phyloP scores from a whole-genome alignment of 169 alveolate genomes.

The Plasmodium blacklocki region DNA sequence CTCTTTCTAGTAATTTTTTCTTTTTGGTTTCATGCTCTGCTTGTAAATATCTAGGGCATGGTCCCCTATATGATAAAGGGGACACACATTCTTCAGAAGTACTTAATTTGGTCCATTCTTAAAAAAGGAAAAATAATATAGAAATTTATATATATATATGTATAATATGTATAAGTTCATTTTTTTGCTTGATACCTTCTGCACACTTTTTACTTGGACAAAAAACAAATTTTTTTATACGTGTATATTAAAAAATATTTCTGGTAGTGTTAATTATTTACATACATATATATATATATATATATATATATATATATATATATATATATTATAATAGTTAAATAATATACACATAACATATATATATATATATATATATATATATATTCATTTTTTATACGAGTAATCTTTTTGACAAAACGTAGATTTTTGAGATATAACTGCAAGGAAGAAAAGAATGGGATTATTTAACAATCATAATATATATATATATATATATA shows the following conservation, averaged over 20 bases:
- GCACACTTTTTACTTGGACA: constrained; percentile 53
- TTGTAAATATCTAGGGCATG: constrained; percentile 69
- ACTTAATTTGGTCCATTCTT: constrained; percentile 60
- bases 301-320: not conserved
- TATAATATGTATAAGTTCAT: not conserved
- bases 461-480: not conserved
- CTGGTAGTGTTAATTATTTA: not conserved
- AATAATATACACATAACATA: not conserved
- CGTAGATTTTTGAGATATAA: constrained; percentile 14
- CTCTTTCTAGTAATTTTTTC: constrained; percentile 30
- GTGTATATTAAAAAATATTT: not conserved
- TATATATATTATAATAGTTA: not conserved
- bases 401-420: constrained; percentile 49
- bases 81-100: constrained; percentile 41
- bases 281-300: not conserved
- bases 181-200: constrained; percentile 50
- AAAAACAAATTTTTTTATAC: not conserved
- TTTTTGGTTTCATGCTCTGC: constrained; percentile 29
- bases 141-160: not conserved
- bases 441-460: constrained; percentile 11
- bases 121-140: not conserved
- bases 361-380: not conserved
- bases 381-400: constrained; percentile 31
- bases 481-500: not conserved
- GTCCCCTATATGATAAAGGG: constrained; percentile 65